phyloP scores from a whole-genome alignment of 2,329 filamentous ascomycete species.

The Chaetoscypha palmicola region DNA sequence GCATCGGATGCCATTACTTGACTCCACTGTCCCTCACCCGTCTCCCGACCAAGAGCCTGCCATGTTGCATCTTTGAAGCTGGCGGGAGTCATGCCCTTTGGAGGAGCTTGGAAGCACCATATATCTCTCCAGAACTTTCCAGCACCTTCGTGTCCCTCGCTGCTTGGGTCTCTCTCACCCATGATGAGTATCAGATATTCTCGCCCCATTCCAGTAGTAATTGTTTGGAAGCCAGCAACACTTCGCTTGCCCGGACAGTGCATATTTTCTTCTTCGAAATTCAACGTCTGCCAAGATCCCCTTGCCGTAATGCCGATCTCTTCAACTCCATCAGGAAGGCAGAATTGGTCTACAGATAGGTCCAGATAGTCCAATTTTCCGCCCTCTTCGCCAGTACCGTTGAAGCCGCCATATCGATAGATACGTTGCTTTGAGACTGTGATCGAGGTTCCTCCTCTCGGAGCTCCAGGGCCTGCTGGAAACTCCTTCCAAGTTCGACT shows the following conservation, averaged over 20 bases:
- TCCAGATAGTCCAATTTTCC: slow-evolving; percentile 62
- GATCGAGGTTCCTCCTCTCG: slow-evolving; percentile 61
- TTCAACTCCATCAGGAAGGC: slow-evolving; percentile 41
- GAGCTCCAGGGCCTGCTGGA: slow-evolving; percentile 57
- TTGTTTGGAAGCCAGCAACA: slow-evolving; percentile 46
- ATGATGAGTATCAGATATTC: slow-evolving; percentile 57
- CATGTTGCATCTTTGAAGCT: slow-evolving; percentile 49
- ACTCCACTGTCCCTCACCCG: slow-evolving; percentile 53
- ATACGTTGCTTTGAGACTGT: slow-evolving; percentile 56
- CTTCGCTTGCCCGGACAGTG: slow-evolving; percentile 48
- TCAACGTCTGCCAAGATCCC: slow-evolving; percentile 48
- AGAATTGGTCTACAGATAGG: slow-evolving; percentile 49
- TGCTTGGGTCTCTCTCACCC: slow-evolving; percentile 47
- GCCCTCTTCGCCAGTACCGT: slow-evolving; percentile 62
- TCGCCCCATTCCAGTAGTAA: slow-evolving; percentile 51
- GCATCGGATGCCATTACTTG: slow-evolving; percentile 44
- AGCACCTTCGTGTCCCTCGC: slow-evolving; percentile 42
- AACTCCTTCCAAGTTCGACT: slow-evolving; percentile 60
- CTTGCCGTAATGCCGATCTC: slow-evolving; percentile 46
- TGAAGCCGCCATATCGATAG: slow-evolving; percentile 76
- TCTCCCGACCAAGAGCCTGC: slow-evolving; percentile 45
- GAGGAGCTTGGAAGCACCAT: slow-evolving; percentile 57
- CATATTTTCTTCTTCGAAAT: slow-evolving; percentile 36
- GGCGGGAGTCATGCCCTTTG: slow-evolving; percentile 46
- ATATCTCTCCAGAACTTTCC: slow-evolving; percentile 53